Conservation (phyloP, 148 eudicot genomes). For the Silene uniflora region DNA sequence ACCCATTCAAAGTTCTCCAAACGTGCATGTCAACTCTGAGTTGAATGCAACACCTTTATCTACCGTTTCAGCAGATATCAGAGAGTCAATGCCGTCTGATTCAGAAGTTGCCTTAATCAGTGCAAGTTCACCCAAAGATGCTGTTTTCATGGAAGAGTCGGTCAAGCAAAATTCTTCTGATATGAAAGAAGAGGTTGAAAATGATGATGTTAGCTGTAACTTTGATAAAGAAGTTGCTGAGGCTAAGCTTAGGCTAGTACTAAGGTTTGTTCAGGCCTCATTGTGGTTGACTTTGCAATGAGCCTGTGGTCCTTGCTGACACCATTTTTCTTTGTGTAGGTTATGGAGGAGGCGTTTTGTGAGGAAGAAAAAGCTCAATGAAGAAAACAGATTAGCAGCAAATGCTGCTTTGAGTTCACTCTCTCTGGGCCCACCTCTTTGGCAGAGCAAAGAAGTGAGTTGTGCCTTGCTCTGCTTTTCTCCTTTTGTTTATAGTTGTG, state of each 20-base stretch:
- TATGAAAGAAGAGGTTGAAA: slow-evolving; percentile 32
- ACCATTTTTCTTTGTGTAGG: slow-evolving; percentile 40
- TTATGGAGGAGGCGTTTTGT: slow-evolving; percentile 67
- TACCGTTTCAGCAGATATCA: slow-evolving; percentile 26
- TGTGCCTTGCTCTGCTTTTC: slow-evolving; percentile 1
- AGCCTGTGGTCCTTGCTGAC: slow-evolving; percentile 16
- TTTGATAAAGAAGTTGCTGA: slow-evolving; percentile 65
- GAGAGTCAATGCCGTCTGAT: slow-evolving; percentile 25
- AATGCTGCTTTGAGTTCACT: slow-evolving; percentile 74
- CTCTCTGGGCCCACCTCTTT: slow-evolving; percentile 73
- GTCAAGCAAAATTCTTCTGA: slow-evolving; percentile 31
- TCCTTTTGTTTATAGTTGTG: slow-evolving; percentile 12
- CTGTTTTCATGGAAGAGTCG: slow-evolving; percentile 30
- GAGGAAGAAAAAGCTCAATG: slow-evolving; percentile 58
- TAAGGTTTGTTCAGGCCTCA: slow-evolving; percentile 47
- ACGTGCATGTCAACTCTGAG: slow-evolving; percentile 27
- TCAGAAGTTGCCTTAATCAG: slow-evolving; percentile 29
- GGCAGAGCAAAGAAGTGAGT: slow-evolving; percentile 51
- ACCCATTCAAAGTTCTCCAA: slow-evolving; percentile 29
- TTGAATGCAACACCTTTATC: slow-evolving; percentile 21
- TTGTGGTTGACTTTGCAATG: slow-evolving; percentile 10
- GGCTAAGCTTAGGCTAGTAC: slow-evolving; percentile 72
- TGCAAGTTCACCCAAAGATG: slow-evolving; percentile 26
- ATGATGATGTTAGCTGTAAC: slow-evolving; percentile 37
- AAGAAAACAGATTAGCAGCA: slow-evolving; percentile 70